These are phyloP conservation scores for Wickerhamomyces queroliae DNA, from an alignment of 805 yeast species.

Conservation along the genomic window DNA sequence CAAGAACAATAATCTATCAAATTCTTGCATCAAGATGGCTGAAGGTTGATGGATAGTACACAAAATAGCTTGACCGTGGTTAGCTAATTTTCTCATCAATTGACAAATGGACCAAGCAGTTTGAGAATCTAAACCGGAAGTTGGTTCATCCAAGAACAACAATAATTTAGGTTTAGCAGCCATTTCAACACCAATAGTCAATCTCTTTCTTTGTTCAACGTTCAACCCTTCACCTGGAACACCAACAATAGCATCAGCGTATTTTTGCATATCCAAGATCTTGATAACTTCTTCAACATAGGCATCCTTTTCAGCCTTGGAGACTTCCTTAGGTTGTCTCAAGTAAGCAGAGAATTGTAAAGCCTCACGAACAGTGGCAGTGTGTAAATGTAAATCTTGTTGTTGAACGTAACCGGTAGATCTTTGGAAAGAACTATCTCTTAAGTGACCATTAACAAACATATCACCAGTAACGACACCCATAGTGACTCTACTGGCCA, in stretches of 20 bases:
- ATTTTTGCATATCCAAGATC: conserved; percentile 60
- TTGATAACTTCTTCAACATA: conserved; percentile 67
- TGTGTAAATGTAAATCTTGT: conserved; percentile 68
- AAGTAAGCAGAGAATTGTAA: conserved; percentile 64
- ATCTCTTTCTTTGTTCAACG: conserved; percentile 62
- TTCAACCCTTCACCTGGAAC: conserved; percentile 66
- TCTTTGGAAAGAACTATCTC: conserved; percentile 63
- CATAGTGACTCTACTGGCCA: conserved; percentile 63
- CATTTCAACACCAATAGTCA: conserved; percentile 67
- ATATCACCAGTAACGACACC: conserved; percentile 71
- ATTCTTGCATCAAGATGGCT: conserved; percentile 60
- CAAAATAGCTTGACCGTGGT: conserved; percentile 68
- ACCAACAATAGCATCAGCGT: conserved; percentile 79
- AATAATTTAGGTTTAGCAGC: conserved; percentile 63
- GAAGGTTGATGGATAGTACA: conserved; percentile 81
- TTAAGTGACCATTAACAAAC: conserved; percentile 63
- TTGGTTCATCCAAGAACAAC: conserved; percentile 66
- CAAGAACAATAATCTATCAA: conserved; percentile 60
- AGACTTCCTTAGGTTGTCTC: conserved; percentile 58
- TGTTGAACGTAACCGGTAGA: conserved; percentile 80
- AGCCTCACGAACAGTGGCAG: conserved; percentile 71
- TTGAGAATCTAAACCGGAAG: conserved; percentile 65
- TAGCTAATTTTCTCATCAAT: conserved; percentile 60
- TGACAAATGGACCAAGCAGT: conserved; percentile 67
- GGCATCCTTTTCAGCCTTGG: conserved; percentile 52